A percentile compares a stretch with the other conserved stretches of the same genome.
Conservation (phyloP, 2,329 filamentous ascomycete genomes). For the Fusarium ramigenum region DNA sequence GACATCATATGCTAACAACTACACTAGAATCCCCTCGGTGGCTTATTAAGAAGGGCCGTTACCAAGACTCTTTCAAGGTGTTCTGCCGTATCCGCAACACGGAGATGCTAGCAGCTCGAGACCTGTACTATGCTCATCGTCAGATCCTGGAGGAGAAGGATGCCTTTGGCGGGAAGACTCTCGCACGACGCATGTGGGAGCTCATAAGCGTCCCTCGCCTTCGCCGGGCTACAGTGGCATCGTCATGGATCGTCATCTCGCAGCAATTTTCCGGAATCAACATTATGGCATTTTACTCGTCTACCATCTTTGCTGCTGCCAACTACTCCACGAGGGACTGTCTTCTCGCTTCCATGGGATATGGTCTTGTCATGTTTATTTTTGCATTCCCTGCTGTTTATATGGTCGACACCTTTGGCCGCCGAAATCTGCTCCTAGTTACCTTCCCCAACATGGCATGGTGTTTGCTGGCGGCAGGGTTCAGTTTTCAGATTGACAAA, state of each 20-base stretch:
- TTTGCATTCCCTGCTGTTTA: slow-evolving; percentile 64
- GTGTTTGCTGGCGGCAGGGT: slow-evolving; percentile 45
- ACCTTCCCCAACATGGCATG: slow-evolving; percentile 48
- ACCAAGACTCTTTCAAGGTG: slow-evolving; percentile 62
- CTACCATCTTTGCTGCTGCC: slow-evolving; percentile 58
- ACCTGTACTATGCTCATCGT: slow-evolving; percentile 62
- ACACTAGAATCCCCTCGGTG: slow-evolving; percentile 67
- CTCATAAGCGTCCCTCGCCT: slow-evolving; percentile 58
- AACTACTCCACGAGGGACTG: slow-evolving; percentile 51
- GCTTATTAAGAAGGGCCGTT: slow-evolving; percentile 69
- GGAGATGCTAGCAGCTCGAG: slow-evolving; percentile 66
- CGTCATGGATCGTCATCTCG: slow-evolving; percentile 45
- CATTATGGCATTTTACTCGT: slow-evolving; percentile 60
- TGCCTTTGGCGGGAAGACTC: slow-evolving; percentile 44
- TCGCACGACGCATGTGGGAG: slow-evolving; percentile 55
- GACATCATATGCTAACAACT: rapidly evolving
- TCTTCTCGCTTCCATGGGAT: slow-evolving; percentile 63
- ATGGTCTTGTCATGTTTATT: slow-evolving; percentile 62
- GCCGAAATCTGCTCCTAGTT: slow-evolving; percentile 53
- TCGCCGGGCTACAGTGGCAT: slow-evolving; percentile 52
- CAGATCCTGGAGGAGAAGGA: slow-evolving; percentile 49
- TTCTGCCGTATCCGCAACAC: slow-evolving; percentile 66
- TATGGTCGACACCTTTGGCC: slow-evolving; percentile 63
- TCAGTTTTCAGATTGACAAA: slow-evolving; percentile 59
- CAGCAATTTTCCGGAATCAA: slow-evolving; percentile 41